phyloP scores from a whole-genome alignment of 2,329 filamentous ascomycete genomes.

The Fusarium subtropicale region DNA sequence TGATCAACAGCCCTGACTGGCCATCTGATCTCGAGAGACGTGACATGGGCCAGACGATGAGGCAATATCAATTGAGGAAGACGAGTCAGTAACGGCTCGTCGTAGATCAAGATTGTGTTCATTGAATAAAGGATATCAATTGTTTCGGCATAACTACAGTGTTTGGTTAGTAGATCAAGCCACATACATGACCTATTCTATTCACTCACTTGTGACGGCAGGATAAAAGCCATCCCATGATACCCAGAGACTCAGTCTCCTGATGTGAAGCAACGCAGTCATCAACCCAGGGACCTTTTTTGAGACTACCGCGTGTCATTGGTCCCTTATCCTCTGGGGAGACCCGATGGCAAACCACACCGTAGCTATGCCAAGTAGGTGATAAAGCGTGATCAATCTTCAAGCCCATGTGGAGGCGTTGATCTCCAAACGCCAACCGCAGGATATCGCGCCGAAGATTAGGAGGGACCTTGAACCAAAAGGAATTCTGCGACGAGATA shows the following conservation, averaged over 20 bases:
- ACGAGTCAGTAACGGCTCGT: neutral
- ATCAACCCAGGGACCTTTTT: neutral
- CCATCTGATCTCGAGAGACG: conserved; percentile 8
- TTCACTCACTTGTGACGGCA: conserved; percentile 25
- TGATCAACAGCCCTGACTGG: neutral
- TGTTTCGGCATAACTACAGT: conserved; percentile 1
- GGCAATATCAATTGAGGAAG: neutral
- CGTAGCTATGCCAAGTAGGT: neutral
- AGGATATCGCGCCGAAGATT: neutral
- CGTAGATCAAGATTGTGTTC: conserved; percentile 5
- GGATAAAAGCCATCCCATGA: conserved; percentile 8
- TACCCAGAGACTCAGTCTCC: neutral
- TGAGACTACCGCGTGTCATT: neutral
- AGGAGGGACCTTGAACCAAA: conserved; percentile 8
- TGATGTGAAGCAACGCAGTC: neutral
- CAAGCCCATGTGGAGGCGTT: neutral
- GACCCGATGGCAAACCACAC: neutral
- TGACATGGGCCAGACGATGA: neutral
- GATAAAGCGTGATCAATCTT: neutral
- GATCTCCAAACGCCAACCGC: neutral
- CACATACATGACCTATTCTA: too few species aligned
- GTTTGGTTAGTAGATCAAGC: neutral
- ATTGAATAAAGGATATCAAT: conserved; percentile 11
- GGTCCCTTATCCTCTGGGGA: neutral
- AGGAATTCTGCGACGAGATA: neutral